These are phyloP conservation scores for Spinellus fusiger DNA, from an alignment of 192 early-diverging fungal genomes.

Conservation along the genomic window DNA sequence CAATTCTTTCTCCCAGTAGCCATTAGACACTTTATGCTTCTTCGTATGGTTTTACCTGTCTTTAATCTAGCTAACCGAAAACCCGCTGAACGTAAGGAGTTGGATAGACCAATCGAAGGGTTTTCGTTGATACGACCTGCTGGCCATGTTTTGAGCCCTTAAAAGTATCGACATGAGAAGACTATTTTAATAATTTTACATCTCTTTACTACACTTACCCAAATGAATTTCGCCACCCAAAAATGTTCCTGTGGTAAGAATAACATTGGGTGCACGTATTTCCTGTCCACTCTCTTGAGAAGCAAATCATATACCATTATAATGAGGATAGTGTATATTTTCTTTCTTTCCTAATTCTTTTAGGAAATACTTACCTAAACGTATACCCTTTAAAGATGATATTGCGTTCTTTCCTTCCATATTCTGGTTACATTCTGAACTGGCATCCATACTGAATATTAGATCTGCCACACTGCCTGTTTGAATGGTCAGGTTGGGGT, in stretches of 20 bases:
- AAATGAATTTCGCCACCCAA: constrained; percentile 80
- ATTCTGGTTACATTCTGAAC: constrained; percentile 32
- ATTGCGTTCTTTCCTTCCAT: constrained; percentile 8
- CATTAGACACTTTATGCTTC: neutral
- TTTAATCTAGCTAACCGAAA: constrained; percentile 76
- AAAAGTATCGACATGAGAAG: neutral
- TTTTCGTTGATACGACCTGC: constrained; percentile 70
- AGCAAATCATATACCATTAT: neutral
- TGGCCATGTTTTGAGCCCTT: constrained; percentile 55
- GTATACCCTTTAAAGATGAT: constrained; percentile 17
- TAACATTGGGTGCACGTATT: constrained; percentile 61
- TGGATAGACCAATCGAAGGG: constrained; percentile 68
- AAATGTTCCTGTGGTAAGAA: constrained; percentile 81
- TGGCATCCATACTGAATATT: constrained; percentile 42
- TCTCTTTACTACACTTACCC: constrained; percentile 31
- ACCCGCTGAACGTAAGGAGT: constrained; percentile 65
- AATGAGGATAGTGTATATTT: neutral
- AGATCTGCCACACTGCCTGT: constrained; percentile 70
- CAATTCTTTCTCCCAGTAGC: neutral
- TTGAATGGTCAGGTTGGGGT: constrained; percentile 64
- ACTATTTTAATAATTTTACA: neutral
- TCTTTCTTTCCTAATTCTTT: neutral
- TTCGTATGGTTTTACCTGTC: constrained; percentile 39
- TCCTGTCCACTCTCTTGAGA: constrained; percentile 53
- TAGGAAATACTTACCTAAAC: constrained; percentile 3